Percentiles rank a stretch among this genome's conserved stretches.
These are phyloP conservation scores for Apiospora sp. DNA, from an alignment of 2,329 filamentous ascomycete species.

Conservation along the genomic window DNA sequence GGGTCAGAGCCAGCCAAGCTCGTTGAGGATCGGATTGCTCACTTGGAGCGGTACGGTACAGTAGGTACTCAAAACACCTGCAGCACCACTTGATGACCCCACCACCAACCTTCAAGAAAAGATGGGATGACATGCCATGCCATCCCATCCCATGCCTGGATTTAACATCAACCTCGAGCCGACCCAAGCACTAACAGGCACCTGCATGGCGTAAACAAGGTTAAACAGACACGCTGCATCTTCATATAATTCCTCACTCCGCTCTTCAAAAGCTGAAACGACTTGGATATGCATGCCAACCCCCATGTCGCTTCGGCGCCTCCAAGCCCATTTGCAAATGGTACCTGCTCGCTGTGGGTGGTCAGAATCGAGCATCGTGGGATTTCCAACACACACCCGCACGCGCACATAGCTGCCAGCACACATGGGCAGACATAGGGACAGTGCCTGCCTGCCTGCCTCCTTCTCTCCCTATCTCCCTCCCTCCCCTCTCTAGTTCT, in stretches of 20 bases:
- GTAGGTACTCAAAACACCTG: not conserved
- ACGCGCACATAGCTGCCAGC: not conserved
- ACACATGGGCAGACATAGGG: too few species aligned
- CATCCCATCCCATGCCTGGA: not conserved
- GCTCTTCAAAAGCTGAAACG: constrained; percentile 11
- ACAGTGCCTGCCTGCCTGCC: too few species aligned
- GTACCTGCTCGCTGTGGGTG: not conserved
- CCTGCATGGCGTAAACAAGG: constrained; percentile 39
- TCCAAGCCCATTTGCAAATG: not conserved
- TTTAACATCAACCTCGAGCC: constrained; percentile 18
- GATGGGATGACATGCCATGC: constrained; percentile 10
- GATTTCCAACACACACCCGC: not conserved
- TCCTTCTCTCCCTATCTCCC: not conserved
- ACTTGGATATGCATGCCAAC: constrained; percentile 1
- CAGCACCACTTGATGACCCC: not conserved
- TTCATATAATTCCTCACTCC: not conserved
- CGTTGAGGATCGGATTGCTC: not conserved
- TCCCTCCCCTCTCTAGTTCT: not conserved
- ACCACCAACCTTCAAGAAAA: not conserved
- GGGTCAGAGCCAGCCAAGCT: not conserved
- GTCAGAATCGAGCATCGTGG: constrained; percentile 19
- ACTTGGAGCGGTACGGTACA: not conserved
- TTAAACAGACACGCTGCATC: constrained; percentile 25
- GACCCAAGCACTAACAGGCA: constrained; percentile 29
- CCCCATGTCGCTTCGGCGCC: constrained; percentile 2